Conservation (phyloP, 2,329 filamentous ascomycete genomes). For the Incumbomyces lentus region DNA sequence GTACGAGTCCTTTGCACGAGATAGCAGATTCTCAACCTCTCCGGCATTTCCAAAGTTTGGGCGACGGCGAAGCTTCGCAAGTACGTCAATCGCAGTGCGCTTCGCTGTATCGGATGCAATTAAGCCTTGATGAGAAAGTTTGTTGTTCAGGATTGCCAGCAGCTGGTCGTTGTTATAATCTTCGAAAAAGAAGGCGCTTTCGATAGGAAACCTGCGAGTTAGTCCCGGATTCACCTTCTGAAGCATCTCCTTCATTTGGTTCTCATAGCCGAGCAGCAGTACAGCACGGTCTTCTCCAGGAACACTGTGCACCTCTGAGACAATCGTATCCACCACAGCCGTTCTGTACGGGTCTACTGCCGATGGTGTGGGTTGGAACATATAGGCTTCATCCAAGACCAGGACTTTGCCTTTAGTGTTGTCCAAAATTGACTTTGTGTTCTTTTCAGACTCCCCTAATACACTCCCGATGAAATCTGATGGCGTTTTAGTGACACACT, state of each 20-base stretch:
- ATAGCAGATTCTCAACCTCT: conserved; percentile 61
- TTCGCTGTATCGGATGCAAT: conserved; percentile 43
- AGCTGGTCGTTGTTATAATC: conserved; percentile 55
- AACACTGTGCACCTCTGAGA: conserved; percentile 59
- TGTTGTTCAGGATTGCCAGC: conserved; percentile 49
- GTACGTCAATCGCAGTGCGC: conserved; percentile 47
- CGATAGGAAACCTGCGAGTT: conserved; percentile 53
- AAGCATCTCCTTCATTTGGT: conserved; percentile 51
- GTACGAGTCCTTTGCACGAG: conserved; percentile 41
- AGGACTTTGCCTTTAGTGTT: conserved; percentile 61
- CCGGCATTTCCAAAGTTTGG: conserved; percentile 63
- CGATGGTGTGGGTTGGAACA: conserved; percentile 39
- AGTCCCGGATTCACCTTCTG: conserved; percentile 45
- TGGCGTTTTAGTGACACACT: conserved; percentile 64
- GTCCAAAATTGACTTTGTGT: conserved; percentile 62
- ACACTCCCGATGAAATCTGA: conserved; percentile 58
- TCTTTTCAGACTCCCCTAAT: conserved; percentile 57
- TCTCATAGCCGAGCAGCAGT: conserved; percentile 58
- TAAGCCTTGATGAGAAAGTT: conserved; percentile 49
- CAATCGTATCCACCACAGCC: conserved; percentile 63
- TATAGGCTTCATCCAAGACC: conserved; percentile 72
- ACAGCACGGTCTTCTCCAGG: conserved; percentile 65
- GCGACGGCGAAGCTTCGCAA: conserved; percentile 51
- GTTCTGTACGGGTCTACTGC: conserved; percentile 44
- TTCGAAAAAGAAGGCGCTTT: conserved; percentile 56